phyloP scores from a whole-genome alignment of 225 moss, liverwort and hornwort genomes.

The Rhytidiadelphus loreus region DNA sequence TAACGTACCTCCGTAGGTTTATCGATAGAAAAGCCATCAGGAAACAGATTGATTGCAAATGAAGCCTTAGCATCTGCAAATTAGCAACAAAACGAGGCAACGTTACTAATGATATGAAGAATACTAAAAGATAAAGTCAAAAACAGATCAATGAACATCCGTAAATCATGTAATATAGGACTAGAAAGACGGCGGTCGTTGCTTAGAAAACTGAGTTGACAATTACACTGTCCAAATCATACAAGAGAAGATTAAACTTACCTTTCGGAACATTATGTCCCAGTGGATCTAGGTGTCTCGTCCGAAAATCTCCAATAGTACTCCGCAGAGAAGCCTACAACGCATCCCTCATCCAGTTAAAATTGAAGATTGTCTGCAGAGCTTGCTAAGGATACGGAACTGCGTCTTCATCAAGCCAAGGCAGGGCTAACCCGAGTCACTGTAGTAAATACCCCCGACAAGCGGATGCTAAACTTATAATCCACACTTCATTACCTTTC shows the following conservation, averaged over 20 bases:
- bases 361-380: neutral
- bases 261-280: constrained; percentile 31
- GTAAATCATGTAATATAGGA: neutral
- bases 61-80: constrained; percentile 57
- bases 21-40: constrained; percentile 82
- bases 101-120: neutral
- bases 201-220: neutral
- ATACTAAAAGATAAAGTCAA: neutral
- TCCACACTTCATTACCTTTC: neutral
- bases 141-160: neutral
- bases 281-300: constrained; percentile 7
- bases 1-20: constrained; percentile 72
- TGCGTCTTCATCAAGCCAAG: neutral
- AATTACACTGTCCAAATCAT: neutral
- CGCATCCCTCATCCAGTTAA: neutral
- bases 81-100: neutral
- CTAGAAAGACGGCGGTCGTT: neutral
- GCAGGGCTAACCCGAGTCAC: neutral
- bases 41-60: constrained; percentile 87
- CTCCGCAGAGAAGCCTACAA: constrained; percentile 19
- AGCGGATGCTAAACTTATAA: neutral
- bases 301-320: constrained; percentile 36
- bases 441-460: neutral
- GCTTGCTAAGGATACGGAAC: neutral
- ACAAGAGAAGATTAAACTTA: neutral